phyloP scores from a whole-genome alignment of 2,329 filamentous ascomycete species.

The Coniochaeta hoffmannii region DNA sequence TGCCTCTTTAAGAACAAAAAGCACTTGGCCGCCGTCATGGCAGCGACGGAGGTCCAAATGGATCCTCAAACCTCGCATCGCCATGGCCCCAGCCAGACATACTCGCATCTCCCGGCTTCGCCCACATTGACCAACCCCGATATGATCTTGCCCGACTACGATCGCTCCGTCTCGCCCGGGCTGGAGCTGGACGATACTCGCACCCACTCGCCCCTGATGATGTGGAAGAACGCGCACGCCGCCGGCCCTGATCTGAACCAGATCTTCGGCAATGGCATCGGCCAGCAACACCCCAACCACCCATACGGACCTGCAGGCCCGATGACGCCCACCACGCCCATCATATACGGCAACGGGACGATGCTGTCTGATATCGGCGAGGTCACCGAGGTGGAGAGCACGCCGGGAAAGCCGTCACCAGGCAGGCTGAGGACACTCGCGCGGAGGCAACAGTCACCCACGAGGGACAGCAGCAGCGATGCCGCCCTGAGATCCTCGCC shows the following conservation, averaged over 20 bases:
- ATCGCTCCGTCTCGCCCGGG: conserved; percentile 45
- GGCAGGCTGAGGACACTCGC: conserved; percentile 26
- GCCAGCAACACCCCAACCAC: conserved; percentile 26
- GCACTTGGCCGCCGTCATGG: conserved; percentile 7
- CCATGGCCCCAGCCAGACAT: conserved; percentile 18
- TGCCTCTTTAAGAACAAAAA: neutral
- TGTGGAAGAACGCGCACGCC: conserved; percentile 41
- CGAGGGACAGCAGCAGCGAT: conserved; percentile 21
- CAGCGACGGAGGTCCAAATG: conserved; percentile 17
- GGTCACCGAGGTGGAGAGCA: conserved; percentile 46
- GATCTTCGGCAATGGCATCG: conserved; percentile 31
- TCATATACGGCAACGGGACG: conserved; percentile 62
- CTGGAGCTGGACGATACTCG: conserved; percentile 32
- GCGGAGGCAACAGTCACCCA: conserved; percentile 20
- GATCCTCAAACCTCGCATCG: conserved; percentile 13
- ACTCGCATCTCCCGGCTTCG: conserved; percentile 53
- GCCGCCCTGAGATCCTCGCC: conserved; percentile 35
- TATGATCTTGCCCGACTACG: conserved; percentile 81
- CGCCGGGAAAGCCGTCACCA: conserved; percentile 32
- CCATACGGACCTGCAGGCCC: conserved; percentile 28
- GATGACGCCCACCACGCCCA: conserved; percentile 50
- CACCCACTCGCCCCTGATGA: conserved; percentile 42
- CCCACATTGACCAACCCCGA: conserved; percentile 89
- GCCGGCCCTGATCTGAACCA: conserved; percentile 26
- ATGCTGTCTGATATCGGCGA: conserved; percentile 61